Evolutionary conservation across 345 rosid genomes (phyloP), one percentile per base, ranked within the genome.

Genomic region (Leavenworthia alabamica): DNA sequence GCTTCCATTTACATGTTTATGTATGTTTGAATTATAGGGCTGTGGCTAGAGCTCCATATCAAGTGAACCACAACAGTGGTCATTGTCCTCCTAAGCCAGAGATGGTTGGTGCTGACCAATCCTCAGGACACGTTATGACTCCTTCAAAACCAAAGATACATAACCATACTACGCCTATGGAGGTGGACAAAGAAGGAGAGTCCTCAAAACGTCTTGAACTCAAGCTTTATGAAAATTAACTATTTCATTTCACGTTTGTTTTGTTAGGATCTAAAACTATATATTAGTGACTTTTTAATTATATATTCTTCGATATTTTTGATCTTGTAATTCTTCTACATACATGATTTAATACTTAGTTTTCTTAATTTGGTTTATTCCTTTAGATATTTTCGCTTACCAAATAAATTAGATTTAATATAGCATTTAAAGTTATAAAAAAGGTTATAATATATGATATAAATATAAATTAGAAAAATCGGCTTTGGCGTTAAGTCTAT

Each of bases 41-140:
- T 8, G 65, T 73, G 20, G 78, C 83, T 49, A 82, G 71, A 72
- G 86, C 88, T n/a, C 95, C 95, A 24, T 86, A 86, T 60, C 86
- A 79, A 68, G 61, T 71, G 35, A 65, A 72, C 57, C 45, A 63
- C 56, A 47, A 11, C 9, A 35, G 37, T 40, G 56, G 44, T 28
- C 41, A 52, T 40, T 39, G 60, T 36, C 64, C 66, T 31, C 70
- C 73, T 22, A 62, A 73, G 4, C 80, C 64, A 14, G 67, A 66
- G 17, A 56, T 65, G 47, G 60, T 33, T 14, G 31, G 41, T 44
- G n/a, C n/a, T n/a, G 77, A 60, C 22, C 82, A 59, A 36, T 75
- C 78, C 23, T 79, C 83, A 1, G 29, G 13, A 58, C 61, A 12
- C 23, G 12, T 58, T 8, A 55, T 51, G 22, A 67, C 56, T n/a